A percentile compares a stretch with the other conserved stretches of the same genome.
phyloP scores from a whole-genome alignment of 2,329 filamentous ascomycete species.

The Scedosporium minutisporum region DNA sequence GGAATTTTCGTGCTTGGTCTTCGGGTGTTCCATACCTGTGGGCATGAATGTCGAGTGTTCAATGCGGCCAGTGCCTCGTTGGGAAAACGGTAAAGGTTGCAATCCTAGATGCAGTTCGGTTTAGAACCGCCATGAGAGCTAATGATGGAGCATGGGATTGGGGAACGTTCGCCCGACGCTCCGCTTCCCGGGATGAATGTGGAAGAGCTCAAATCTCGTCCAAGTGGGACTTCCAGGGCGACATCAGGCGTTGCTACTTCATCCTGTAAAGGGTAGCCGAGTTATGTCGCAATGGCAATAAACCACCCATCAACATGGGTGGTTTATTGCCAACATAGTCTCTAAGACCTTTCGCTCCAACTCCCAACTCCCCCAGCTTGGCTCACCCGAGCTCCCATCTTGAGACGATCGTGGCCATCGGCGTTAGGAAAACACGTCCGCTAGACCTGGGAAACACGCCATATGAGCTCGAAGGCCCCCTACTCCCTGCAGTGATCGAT shows the following conservation, averaged over 20 bases:
- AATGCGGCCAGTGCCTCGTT: not conserved
- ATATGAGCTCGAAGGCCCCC: not conserved
- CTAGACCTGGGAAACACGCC: not conserved
- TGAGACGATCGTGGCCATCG: too few relatives aligned
- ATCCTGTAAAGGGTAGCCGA: not conserved
- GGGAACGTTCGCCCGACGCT: not conserved
- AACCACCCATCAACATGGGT: not conserved
- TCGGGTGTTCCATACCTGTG: not conserved
- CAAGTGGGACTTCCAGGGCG: not conserved
- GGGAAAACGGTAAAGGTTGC: not conserved
- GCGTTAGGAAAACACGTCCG: too few relatives aligned
- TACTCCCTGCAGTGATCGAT: not conserved
- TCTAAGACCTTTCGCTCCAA: not conserved
- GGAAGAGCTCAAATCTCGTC: not conserved
- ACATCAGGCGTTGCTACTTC: conserved; percentile 2
- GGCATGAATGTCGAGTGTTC: too few relatives aligned
- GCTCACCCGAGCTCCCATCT: not conserved
- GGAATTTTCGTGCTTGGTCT: not conserved
- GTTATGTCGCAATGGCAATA: not conserved
- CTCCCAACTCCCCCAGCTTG: not conserved
- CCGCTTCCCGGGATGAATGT: not conserved
- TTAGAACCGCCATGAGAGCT: not conserved
- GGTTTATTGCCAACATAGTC: not conserved
- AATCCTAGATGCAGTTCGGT: too few relatives aligned
- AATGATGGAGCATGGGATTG: not conserved